Evolutionary conservation across 2,329 filamentous ascomycete genomes (phyloP).

Genomic region (Chaetomium globosum): DNA sequence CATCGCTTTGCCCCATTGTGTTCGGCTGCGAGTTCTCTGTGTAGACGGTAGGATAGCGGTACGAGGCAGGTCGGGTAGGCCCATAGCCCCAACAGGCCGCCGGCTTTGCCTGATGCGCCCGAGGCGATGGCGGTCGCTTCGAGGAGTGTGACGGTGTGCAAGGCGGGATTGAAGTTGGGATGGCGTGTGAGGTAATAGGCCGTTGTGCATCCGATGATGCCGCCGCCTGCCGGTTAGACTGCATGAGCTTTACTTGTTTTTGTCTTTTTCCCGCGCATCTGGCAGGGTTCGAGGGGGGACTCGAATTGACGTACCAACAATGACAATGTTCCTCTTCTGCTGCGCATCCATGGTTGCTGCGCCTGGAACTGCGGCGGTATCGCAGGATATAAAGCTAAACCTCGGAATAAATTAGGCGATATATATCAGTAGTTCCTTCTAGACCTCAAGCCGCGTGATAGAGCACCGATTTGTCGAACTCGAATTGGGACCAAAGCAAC

Average conservation of each 20-base stretch:
- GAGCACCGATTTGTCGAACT: not conserved
- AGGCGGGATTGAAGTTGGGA: slow-evolving; percentile 71
- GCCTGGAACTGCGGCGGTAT: not conserved
- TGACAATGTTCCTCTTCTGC: slow-evolving; percentile 51
- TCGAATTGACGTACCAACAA: slow-evolving; percentile 45
- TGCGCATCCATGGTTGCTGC: slow-evolving; percentile 34
- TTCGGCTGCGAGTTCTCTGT: slow-evolving; percentile 80
- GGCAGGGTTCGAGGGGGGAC: slow-evolving; percentile 7
- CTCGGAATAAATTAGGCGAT: not conserved
- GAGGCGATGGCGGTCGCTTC: slow-evolving; percentile 84
- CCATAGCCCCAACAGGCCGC: slow-evolving; percentile 86
- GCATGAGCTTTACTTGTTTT: slow-evolving; percentile 15
- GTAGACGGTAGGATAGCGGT: slow-evolving; percentile 80
- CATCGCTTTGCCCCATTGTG: slow-evolving; percentile 77
- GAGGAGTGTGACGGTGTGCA: slow-evolving; percentile 79
- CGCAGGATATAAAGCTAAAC: not conserved
- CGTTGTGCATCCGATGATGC: slow-evolving; percentile 88
- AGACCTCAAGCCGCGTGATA: not conserved
- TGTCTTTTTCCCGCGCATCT: slow-evolving; percentile 3
- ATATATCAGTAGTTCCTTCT: not conserved
- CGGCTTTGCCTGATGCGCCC: slow-evolving; percentile 94
- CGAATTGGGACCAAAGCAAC: not conserved
- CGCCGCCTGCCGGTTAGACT: slow-evolving; percentile 64
- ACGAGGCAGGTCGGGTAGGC: slow-evolving; percentile 86
- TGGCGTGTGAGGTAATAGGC: slow-evolving; percentile 91